phyloP scores from a whole-genome alignment of 2,329 filamentous ascomycete genomes.

The Didymella exigua region DNA sequence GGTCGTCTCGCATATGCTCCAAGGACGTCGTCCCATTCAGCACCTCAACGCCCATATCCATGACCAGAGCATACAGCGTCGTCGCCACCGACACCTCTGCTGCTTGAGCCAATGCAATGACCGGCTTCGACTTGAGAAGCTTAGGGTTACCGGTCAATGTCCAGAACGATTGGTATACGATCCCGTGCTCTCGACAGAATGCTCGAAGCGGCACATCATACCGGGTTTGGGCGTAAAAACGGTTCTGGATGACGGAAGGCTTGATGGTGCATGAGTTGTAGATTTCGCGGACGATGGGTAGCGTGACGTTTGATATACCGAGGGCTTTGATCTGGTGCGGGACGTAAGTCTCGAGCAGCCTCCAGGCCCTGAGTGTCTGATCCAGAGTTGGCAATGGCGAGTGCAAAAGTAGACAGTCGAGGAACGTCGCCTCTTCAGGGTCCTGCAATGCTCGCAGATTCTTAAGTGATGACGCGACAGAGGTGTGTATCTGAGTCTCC shows the following conservation, averaged over 20 bases:
- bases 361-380: constrained; percentile 69
- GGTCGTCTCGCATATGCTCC: constrained; percentile 59
- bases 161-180: constrained; percentile 67
- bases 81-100: constrained; percentile 52
- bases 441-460: constrained; percentile 57
- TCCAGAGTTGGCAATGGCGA: constrained; percentile 58
- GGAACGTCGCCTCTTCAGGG: constrained; percentile 53
- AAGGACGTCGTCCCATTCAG: constrained; percentile 63
- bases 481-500: constrained; percentile 68
- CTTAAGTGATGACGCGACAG: constrained; percentile 68
- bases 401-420: constrained; percentile 66
- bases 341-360: constrained; percentile 68
- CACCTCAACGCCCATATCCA: constrained; percentile 58
- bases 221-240: constrained; percentile 65
- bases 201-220: constrained; percentile 67
- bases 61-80: constrained; percentile 63
- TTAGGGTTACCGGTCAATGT: constrained; percentile 64
- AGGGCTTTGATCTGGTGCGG: constrained; percentile 68
- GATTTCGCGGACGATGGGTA: constrained; percentile 62
- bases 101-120: constrained; percentile 56
- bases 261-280: constrained; percentile 55
- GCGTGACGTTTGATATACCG: constrained; percentile 77
- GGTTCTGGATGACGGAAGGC: constrained; percentile 74
- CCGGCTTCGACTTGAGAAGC: constrained; percentile 55
- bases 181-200: constrained; percentile 59